phyloP scores from a whole-genome alignment of 148 eudicot genomes.

The Rhododendron ferrugineum region DNA sequence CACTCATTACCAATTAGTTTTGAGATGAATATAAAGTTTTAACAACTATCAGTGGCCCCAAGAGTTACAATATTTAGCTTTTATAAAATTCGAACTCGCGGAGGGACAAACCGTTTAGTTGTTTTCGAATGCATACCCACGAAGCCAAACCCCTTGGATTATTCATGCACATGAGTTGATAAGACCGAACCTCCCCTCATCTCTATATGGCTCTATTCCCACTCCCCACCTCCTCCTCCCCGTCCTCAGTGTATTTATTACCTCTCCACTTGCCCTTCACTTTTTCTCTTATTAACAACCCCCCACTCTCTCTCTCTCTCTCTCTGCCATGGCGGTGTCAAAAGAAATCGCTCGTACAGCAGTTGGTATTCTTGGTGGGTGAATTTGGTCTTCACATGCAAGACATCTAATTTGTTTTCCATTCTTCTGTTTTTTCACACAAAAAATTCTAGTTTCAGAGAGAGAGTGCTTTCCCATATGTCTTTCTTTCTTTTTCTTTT shows the following conservation, averaged over 20 bases:
- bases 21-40: too few relatives aligned
- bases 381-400: background rate
- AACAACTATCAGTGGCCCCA: background rate
- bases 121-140: too few relatives aligned
- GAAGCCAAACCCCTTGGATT: background rate
- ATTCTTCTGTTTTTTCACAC: background rate
- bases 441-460: background rate
- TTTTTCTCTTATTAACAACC: background rate
- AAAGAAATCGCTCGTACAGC: slow-evolving; percentile 27
- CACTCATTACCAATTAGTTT: too few relatives aligned
- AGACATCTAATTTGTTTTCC: background rate
- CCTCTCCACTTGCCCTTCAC: background rate
- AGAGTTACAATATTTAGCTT: too few relatives aligned
- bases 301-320: background rate
- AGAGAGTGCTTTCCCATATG: background rate
- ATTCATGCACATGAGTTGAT: background rate
- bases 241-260: background rate
- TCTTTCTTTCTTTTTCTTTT: background rate
- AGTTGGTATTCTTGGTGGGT: slow-evolving; percentile 42
- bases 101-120: background rate
- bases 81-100: too few relatives aligned
- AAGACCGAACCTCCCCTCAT: background rate
- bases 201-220: background rate
- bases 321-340: slow-evolving; percentile 23
- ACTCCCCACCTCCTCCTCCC: background rate